Evolutionary conservation across 2,329 filamentous ascomycete genomes (phyloP), one percentile per base, ranked within the genome.

Genomic region (Monilinia fructigena): DNA sequence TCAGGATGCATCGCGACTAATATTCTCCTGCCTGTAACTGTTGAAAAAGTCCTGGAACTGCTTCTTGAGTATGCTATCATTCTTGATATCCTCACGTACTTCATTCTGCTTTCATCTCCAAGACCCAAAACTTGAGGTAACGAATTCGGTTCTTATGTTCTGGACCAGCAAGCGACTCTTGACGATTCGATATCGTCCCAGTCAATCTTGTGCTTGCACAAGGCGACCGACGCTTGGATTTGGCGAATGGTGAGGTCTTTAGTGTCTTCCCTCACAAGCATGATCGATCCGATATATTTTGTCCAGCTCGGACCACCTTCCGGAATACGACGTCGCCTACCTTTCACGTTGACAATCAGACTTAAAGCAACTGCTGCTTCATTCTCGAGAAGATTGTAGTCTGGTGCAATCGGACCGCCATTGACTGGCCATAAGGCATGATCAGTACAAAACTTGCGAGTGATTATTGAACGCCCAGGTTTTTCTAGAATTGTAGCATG

Each of bases 381-480:
- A 10, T 59, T 47, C 12, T 47, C 26, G 2, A 59, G 11, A 20
- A 31, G 2, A 8, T 59, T 20, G 16, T 28, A 28, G 5, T 1
- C 1, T 2, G 2, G 18, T 28, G 8, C 12, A 4, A 8, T 10
- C 0, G 14, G 23, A 45, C 1, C 7, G 7, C 38, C 10, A 11
- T 12, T 28, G 0, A 10, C 23, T 42, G 14, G n/a, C 20, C n/a
- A 1, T 11, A 55, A 23, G 16, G 4, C 6, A 23, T 26, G 2
- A 47, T 59, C 26, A 6, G 23, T 16, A 12, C 12, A 47, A 16
- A 35, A 4, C 18, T 48, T 60, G 23, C 56, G 56, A 35, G 56
- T 26, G 7, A 60, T 48, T 2, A 23, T 14, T 35, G 56, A 26
- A 8, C 48, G 12, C 1, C 11, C 42, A 42, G 40, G 35, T 42